phyloP scores from a whole-genome alignment of 257 asterid species.

The Anisodus acutangulus region DNA sequence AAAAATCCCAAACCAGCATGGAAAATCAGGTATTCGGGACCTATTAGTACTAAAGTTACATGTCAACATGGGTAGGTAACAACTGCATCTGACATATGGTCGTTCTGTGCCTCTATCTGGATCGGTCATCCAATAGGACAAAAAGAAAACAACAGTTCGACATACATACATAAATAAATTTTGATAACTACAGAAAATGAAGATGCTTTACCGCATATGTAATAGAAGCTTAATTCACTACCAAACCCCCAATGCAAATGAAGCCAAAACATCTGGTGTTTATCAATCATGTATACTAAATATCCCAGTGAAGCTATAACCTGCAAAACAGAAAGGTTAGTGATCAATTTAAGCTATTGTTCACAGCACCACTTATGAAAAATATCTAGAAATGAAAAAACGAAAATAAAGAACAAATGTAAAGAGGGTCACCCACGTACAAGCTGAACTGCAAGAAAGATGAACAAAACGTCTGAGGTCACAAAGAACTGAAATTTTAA shows the following conservation, averaged over 20 bases:
- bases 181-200: not conserved
- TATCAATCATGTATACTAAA: slow-evolving; percentile 67
- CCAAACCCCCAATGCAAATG: slow-evolving; percentile 79
- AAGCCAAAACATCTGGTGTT: slow-evolving; percentile 71
- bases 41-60: not conserved
- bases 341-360: not conserved
- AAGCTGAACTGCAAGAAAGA: slow-evolving; percentile 81
- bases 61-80: not conserved
- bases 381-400: not conserved
- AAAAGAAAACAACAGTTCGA: not conserved
- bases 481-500: slow-evolving; percentile 89
- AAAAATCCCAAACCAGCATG: not conserved
- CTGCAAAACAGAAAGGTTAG: slow-evolving; percentile 46
- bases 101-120: not conserved
- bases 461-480: slow-evolving; percentile 81
- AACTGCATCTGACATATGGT: not conserved
- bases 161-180: not conserved
- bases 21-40: not conserved
- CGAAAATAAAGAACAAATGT: not conserved
- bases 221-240: slow-evolving; percentile 75
- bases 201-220: slow-evolving; percentile 73
- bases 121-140: not conserved
- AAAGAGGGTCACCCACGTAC: slow-evolving; percentile 48
- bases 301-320: slow-evolving; percentile 71
- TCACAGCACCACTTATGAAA: not conserved